phyloP scores from a whole-genome alignment of 495 filamentous ascomycete species.

The Penicillium cataractarum region DNA sequence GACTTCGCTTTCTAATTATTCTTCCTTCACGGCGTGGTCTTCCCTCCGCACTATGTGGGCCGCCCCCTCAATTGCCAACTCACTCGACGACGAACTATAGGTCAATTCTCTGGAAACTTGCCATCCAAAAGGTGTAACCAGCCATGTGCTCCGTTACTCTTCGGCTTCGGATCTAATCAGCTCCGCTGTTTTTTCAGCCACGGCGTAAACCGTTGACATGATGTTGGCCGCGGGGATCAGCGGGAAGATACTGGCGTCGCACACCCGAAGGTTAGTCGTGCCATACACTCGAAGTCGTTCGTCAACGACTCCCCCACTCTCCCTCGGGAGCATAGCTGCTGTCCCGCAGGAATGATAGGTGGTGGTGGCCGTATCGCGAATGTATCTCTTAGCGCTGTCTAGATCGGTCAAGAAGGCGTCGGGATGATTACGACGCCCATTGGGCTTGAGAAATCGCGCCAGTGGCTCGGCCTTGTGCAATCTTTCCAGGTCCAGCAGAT shows the following conservation, averaged over 20 bases:
- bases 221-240: slow-evolving; percentile 53
- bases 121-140: neutral
- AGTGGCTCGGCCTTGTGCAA: slow-evolving; percentile 1
- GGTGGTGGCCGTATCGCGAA: slow-evolving; percentile 18
- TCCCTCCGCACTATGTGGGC: neutral
- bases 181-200: slow-evolving; percentile 53
- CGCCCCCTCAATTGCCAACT: neutral
- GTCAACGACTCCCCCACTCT: slow-evolving; percentile 53
- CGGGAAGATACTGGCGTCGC: slow-evolving; percentile 55
- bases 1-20: neutral
- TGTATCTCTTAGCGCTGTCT: slow-evolving; percentile 18
- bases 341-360: slow-evolving; percentile 41
- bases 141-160: neutral
- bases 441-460: slow-evolving; percentile 5
- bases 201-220: slow-evolving; percentile 51
- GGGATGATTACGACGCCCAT: slow-evolving; percentile 7
- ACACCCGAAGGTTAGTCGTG: slow-evolving; percentile 40
- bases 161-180: slow-evolving; percentile 13
- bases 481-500: slow-evolving; percentile 5
- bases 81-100: neutral
- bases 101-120: neutral
- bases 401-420: slow-evolving; percentile 24
- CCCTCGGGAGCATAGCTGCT: slow-evolving; percentile 54
- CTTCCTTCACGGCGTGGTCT: neutral
- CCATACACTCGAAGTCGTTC: slow-evolving; percentile 46